Percentiles rank a stretch among this genome's conserved stretches.
Evolutionary conservation across 495 filamentous ascomycete species (phyloP).

Genomic region (Patellaria atrata): DNA sequence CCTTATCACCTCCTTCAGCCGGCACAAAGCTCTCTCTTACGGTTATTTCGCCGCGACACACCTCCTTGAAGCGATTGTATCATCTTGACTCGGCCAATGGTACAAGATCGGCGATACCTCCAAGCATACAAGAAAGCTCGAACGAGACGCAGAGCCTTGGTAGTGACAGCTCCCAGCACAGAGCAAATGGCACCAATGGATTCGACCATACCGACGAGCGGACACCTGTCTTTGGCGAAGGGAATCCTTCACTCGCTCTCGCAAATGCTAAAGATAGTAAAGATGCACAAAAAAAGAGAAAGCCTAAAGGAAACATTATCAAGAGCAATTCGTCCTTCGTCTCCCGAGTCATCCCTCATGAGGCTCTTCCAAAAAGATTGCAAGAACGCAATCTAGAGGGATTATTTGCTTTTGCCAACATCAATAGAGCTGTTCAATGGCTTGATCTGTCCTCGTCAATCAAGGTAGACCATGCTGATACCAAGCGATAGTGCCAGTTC

Average conservation of each 20-base stretch:
- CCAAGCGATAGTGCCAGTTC: neutral
- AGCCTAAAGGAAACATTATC: constrained; percentile 92
- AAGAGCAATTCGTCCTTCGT: constrained; percentile 98
- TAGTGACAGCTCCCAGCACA: constrained; percentile 21
- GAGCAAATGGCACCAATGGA: constrained; percentile 16
- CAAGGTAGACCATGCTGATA: constrained; percentile 31
- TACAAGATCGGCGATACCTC: constrained; percentile 28
- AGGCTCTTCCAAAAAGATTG: constrained; percentile 60
- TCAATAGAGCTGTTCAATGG: constrained; percentile 87
- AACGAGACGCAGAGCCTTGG: constrained; percentile 22
- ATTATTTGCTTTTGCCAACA: constrained; percentile 81
- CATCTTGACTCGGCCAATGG: constrained; percentile 32
- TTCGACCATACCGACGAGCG: constrained; percentile 13
- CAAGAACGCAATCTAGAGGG: constrained; percentile 65
- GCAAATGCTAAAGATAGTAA: constrained; percentile 39
- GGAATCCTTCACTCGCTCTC: constrained; percentile 53
- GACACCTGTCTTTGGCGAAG: constrained; percentile 72
- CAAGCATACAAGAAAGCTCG: constrained; percentile 27
- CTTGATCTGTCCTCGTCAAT: constrained; percentile 48
- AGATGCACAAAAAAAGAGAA: constrained; percentile 63
- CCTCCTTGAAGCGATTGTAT: constrained; percentile 41
- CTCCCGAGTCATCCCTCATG: constrained; percentile 84
- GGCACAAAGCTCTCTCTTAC: constrained; percentile 79
- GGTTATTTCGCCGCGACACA: constrained; percentile 46
- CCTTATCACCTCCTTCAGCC: constrained; percentile 59